Conservation (phyloP, 2,329 filamentous ascomycete species). For the Rhinocladiella similis region DNA sequence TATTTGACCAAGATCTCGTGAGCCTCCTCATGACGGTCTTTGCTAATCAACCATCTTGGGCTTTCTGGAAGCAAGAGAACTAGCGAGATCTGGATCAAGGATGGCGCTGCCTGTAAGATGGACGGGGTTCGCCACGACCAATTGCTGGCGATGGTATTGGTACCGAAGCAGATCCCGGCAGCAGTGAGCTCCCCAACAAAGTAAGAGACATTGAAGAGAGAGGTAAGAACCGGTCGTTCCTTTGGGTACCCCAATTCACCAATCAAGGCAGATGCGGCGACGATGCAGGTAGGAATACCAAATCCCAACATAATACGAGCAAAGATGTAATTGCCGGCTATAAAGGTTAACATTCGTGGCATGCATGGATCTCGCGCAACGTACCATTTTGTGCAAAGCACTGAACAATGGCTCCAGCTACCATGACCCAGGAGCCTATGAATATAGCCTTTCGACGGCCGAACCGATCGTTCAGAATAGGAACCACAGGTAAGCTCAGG, state of each 20-base stretch:
- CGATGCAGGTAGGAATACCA: constrained; percentile 62
- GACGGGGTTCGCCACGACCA: constrained; percentile 51
- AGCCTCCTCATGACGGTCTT: constrained; percentile 31
- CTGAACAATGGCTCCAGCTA: constrained; percentile 58
- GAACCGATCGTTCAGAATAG: constrained; percentile 55
- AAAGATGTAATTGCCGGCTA: constrained; percentile 61
- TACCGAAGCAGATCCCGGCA: constrained; percentile 44
- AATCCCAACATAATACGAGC: constrained; percentile 61
- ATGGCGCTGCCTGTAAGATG: constrained; percentile 42
- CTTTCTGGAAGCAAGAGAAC: constrained; percentile 33
- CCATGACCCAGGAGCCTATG: constrained; percentile 55
- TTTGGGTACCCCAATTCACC: constrained; percentile 63
- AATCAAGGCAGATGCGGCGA: constrained; percentile 58
- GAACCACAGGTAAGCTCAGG: constrained; percentile 58
- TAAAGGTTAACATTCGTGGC: not conserved
- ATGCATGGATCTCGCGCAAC: constrained; percentile 8
- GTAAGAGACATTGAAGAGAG: constrained; percentile 61
- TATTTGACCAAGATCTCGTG: constrained; percentile 40
- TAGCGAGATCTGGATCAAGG: constrained; percentile 31
- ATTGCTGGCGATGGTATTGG: constrained; percentile 36
- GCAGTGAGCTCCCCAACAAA: constrained; percentile 53
- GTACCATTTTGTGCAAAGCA: constrained; percentile 51
- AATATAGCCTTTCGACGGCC: constrained; percentile 61
- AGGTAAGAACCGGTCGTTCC: constrained; percentile 60
- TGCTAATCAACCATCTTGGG: constrained; percentile 28